phyloP scores from a whole-genome alignment of 768 basidiomycete genomes.

The Mrakia frigida region DNA sequence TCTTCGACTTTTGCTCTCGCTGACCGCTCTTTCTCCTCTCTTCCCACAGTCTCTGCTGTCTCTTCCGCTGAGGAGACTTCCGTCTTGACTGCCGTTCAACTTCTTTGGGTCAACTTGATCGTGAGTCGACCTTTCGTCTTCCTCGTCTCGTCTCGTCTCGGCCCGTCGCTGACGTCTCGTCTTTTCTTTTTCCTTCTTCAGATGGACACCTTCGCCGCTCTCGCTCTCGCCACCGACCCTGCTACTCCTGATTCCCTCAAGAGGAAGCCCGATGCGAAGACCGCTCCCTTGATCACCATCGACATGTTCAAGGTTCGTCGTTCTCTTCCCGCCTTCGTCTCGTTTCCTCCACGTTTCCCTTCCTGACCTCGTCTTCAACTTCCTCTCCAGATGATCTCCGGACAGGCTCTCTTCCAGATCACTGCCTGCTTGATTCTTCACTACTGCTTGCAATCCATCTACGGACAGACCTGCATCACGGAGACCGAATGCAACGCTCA shows the following conservation, averaged over 20 bases:
- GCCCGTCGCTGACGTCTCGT: not conserved
- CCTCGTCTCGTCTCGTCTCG: not conserved
- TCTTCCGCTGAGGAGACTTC: constrained; percentile 69
- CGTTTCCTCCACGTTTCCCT: not conserved
- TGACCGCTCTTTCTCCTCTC: not conserved
- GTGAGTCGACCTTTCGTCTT: not conserved
- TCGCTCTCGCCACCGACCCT: constrained; percentile 94
- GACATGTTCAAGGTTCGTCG: constrained; percentile 78
- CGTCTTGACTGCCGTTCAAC: constrained; percentile 89
- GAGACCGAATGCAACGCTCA: constrained; percentile 32
- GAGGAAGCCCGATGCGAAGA: constrained; percentile 84
- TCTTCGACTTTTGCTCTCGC: not conserved
- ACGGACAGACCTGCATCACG: constrained; percentile 52
- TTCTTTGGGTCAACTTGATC: constrained; percentile 84
- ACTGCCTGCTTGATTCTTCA: constrained; percentile 79
- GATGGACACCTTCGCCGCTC: constrained; percentile 75
- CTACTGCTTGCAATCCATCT: constrained; percentile 69
- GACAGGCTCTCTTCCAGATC: constrained; percentile 85
- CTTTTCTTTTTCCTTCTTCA: not conserved
- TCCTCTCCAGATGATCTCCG: constrained; percentile 61
- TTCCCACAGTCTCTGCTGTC: constrained; percentile 62
- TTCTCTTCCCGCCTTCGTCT: not conserved
- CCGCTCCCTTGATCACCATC: constrained; percentile 78
- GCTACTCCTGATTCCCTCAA: constrained; percentile 68
- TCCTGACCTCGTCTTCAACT: not conserved